These are phyloP conservation scores for Termitomyces eurrhizus DNA, from an alignment of 768 basidiomycete species.

Conservation along the genomic window DNA sequence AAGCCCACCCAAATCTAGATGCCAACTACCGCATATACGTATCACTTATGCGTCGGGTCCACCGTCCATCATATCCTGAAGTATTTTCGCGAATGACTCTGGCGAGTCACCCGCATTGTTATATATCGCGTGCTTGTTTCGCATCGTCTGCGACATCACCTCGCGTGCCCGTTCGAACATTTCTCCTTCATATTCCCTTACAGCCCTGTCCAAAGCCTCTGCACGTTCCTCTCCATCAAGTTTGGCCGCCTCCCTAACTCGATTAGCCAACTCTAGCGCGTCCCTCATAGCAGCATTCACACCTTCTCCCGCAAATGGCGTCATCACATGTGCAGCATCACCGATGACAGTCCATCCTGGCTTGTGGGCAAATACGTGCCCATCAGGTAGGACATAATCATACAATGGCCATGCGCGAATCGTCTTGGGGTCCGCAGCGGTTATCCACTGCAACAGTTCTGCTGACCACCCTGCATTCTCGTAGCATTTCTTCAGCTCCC, in stretches of 20 bases:
- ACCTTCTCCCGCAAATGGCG: constrained; percentile 22
- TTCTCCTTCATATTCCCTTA: constrained; percentile 11
- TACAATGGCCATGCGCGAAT: constrained; percentile 14
- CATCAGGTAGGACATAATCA: constrained; percentile 12
- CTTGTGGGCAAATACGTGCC: constrained; percentile 10
- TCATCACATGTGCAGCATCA: constrained; percentile 25
- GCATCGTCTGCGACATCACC: constrained; percentile 10
- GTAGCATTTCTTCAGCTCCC: constrained; percentile 5
- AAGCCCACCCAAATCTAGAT: background rate
- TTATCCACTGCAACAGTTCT: constrained; percentile 8
- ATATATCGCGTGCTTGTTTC: constrained; percentile 9
- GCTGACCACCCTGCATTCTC: constrained; percentile 9
- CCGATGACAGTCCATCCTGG: constrained; percentile 19
- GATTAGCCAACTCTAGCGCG: constrained; percentile 17
- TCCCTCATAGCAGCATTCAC: constrained; percentile 21
- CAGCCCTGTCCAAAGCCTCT: constrained; percentile 9
- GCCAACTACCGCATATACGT: background rate
- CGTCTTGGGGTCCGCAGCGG: constrained; percentile 6
- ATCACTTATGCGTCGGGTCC: background rate
- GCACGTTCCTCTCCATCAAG: background rate
- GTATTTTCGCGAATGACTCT: background rate
- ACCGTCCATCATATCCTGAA: background rate
- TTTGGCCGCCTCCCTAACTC: background rate
- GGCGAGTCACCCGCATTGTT: constrained; percentile 6
- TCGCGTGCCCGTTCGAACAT: constrained; percentile 8